Percentiles rank a stretch among this genome's conserved stretches.
Evolutionary conservation across 1,139 yeast species (phyloP).

Genomic region (Taiozyma sp.): DNA sequence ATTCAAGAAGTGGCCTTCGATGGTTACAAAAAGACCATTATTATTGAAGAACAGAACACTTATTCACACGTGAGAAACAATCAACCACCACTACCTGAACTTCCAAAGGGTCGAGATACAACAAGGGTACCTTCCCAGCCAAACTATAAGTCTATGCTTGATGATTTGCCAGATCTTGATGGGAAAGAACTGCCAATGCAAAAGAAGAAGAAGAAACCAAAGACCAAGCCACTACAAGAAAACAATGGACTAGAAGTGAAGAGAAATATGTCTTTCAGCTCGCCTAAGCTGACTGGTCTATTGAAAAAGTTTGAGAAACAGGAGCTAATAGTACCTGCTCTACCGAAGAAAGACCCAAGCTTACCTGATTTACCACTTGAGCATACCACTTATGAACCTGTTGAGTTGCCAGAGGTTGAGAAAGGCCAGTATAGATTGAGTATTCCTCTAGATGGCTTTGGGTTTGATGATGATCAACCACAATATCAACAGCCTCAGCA

Average conservation of each 20-base stretch:
- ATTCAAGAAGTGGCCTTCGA: slow-evolving; percentile 66
- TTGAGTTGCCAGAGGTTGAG: slow-evolving; percentile 22
- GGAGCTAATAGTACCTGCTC: not conserved
- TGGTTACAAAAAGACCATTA: slow-evolving; percentile 82
- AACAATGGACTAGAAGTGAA: not conserved
- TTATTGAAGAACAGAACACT: slow-evolving; percentile 65
- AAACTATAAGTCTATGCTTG: slow-evolving; percentile 20
- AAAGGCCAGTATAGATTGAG: slow-evolving; percentile 24
- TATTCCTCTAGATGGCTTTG: slow-evolving; percentile 22
- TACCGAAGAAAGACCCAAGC: slow-evolving; percentile 1
- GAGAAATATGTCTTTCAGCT: not conserved
- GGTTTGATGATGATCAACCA: slow-evolving; percentile 9
- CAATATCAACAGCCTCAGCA: not conserved
- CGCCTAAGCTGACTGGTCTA: not conserved
- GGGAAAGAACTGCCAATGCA: not conserved
- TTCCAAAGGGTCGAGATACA: slow-evolving; percentile 10
- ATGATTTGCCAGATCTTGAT: slow-evolving; percentile 13
- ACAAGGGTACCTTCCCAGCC: slow-evolving; percentile 12
- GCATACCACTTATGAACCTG: slow-evolving; percentile 8
- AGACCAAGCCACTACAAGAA: slow-evolving; percentile 6
- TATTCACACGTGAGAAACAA: slow-evolving; percentile 29
- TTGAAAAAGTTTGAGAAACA: slow-evolving; percentile 1
- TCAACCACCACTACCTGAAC: slow-evolving; percentile 17
- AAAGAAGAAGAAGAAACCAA: slow-evolving; percentile 3
- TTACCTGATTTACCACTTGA: not conserved